These are phyloP conservation scores for Trifolium pratense DNA, from an alignment of 306 rosid species.

Conservation along the genomic window DNA sequence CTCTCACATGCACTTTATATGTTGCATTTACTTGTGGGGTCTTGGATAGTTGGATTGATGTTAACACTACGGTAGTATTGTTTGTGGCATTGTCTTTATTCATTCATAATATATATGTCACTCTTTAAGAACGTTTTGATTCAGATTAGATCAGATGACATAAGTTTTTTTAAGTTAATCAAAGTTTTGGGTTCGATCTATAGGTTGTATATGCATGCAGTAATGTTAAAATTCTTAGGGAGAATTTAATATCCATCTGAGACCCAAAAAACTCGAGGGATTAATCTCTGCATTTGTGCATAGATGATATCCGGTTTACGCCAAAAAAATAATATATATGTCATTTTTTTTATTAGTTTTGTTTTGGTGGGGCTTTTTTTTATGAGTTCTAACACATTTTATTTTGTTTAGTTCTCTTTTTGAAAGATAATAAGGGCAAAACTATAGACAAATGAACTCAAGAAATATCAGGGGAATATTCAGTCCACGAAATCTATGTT, in stretches of 20 bases:
- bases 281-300: no score
- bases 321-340: no score
- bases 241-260: no score
- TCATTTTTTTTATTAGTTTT: not conserved
- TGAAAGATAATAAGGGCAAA: not conserved
- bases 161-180: no score
- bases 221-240: no score
- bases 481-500: not conserved
- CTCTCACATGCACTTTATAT: slow-evolving; percentile 63
- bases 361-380: slow-evolving; percentile 43
- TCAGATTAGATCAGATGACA: no score
- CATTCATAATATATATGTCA: not conserved
- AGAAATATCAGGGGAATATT: slow-evolving; percentile 8
- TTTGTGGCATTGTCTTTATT: slow-evolving; percentile 48
- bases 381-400: slow-evolving; percentile 16
- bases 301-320: no score
- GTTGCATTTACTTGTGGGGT: slow-evolving; percentile 76
- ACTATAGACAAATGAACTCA: slow-evolving; percentile 6
- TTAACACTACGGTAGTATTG: slow-evolving; percentile 47
- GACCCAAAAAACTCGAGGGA: no score
- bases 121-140: no score
- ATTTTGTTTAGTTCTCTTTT: slow-evolving; percentile 25
- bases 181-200: no score
- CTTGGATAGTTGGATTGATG: slow-evolving; percentile 57
- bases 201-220: no score